These are phyloP conservation scores for Euphorbia corollata DNA, from an alignment of 441 rosid species.

Conservation along the genomic window DNA sequence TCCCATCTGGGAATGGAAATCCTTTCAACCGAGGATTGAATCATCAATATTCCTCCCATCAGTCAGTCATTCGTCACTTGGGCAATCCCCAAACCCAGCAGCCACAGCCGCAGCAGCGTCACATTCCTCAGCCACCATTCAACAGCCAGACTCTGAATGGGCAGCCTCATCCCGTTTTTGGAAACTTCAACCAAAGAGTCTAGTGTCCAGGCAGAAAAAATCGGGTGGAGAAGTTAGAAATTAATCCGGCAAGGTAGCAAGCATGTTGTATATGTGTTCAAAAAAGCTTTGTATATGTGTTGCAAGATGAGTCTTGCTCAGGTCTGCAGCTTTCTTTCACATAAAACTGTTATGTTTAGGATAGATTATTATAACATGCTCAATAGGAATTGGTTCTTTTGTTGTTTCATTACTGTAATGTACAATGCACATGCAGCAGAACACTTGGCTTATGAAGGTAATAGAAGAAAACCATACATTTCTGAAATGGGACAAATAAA, in stretches of 20 bases:
- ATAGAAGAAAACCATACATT: not conserved
- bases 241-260: conserved; percentile 11
- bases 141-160: conserved; percentile 35
- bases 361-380: conserved; percentile 7
- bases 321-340: conserved; percentile 11
- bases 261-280: conserved; percentile 30
- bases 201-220: conserved; percentile 22
- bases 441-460: conserved; percentile 1
- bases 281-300: conserved; percentile 27
- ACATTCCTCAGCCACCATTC: conserved; percentile 35
- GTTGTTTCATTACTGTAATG: conserved; percentile 4
- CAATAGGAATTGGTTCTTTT: conserved; percentile 8
- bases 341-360: conserved; percentile 6
- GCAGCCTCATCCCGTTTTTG: conserved; percentile 40
- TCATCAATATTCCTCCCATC: conserved; percentile 45
- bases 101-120: conserved; percentile 23
- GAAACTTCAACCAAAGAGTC: conserved; percentile 57
- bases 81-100: conserved; percentile 35
- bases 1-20: conserved; percentile 49
- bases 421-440: not conserved
- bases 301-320: conserved; percentile 22
- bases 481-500: not conserved
- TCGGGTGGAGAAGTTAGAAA: conserved; percentile 13
- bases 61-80: conserved; percentile 41
- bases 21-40: conserved; percentile 37